A percentile compares a stretch with the other conserved stretches of the same genome.
phyloP scores from a whole-genome alignment of 2,329 filamentous ascomycete genomes.

The Aspergillus tubingensis region DNA sequence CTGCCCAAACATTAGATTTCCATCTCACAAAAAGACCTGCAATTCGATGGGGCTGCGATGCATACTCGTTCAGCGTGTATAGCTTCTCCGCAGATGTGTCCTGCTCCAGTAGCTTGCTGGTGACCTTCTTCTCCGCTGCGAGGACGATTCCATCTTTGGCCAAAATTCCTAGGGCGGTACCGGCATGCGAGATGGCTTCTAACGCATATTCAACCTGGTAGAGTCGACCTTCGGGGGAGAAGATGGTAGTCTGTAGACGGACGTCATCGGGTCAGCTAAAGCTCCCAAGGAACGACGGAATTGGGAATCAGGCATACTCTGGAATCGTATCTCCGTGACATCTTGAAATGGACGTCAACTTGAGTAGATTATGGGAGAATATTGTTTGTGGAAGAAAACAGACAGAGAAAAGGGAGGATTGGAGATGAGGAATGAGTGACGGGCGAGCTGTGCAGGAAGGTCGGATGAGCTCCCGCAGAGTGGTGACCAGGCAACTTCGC shows the following conservation, averaged over 20 bases:
- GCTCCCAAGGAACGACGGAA: constrained; percentile 27
- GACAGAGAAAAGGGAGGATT: constrained; percentile 10
- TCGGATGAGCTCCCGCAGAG: constrained; percentile 37
- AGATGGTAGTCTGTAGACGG: constrained; percentile 84
- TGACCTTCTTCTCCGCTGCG: constrained; percentile 97
- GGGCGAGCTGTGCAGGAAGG: constrained; percentile 25
- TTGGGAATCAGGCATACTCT: constrained; percentile 63
- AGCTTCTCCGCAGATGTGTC: constrained; percentile 99
- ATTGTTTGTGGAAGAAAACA: constrained; percentile 1
- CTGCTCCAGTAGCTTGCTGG: constrained; percentile 97
- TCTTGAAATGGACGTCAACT: constrained; percentile 49
- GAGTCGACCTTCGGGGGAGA: constrained; percentile 96
- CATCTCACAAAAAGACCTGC: not conserved
- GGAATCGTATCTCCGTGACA: constrained; percentile 98
- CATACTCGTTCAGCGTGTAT: constrained; percentile 97
- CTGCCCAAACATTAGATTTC: constrained; percentile 50
- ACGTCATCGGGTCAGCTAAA: constrained; percentile 40
- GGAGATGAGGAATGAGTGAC: constrained; percentile 18
- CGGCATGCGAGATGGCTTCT: constrained; percentile 97
- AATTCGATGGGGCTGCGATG: constrained; percentile 11
- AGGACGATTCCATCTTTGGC: constrained; percentile 98
- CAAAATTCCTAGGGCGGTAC: constrained; percentile 93
- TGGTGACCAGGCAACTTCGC: constrained; percentile 39
- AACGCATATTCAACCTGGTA: constrained; percentile 99
- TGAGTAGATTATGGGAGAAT: constrained; percentile 13